These are phyloP conservation scores for Metschnikowia henanensis DNA, from an alignment of 805 yeast species.

Conservation along the genomic window DNA sequence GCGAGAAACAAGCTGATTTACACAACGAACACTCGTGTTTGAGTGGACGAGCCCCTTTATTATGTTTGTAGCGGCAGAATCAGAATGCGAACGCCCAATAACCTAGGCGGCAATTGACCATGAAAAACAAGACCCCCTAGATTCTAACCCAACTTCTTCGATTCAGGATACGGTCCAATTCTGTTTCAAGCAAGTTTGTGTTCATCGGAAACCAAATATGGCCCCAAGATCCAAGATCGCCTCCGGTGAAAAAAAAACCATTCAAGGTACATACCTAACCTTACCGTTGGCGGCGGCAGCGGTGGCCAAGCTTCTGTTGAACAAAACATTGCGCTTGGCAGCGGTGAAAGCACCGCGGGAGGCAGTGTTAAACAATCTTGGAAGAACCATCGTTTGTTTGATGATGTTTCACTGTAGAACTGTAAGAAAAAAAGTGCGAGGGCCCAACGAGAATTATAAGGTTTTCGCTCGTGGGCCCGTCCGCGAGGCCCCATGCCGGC, in stretches of 20 bases:
- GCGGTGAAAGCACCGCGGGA: slow-evolving; percentile 89
- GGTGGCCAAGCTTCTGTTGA: slow-evolving; percentile 76
- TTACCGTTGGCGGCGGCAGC: slow-evolving; percentile 78
- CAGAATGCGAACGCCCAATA: too few relatives aligned
- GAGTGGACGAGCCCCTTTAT: too few relatives aligned
- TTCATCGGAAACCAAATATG: too few relatives aligned
- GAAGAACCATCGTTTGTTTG: slow-evolving; percentile 51
- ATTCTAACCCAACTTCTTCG: too few relatives aligned
- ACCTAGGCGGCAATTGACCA: too few relatives aligned
- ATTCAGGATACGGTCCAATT: too few relatives aligned
- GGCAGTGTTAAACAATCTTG: slow-evolving; percentile 50
- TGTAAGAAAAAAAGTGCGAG: slow-evolving; percentile 16
- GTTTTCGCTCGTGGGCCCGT: slow-evolving; percentile 19
- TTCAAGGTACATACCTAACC: slow-evolving; percentile 70
- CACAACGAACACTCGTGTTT: too few relatives aligned
- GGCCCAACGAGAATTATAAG: slow-evolving; percentile 19
- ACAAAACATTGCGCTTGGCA: slow-evolving; percentile 78
- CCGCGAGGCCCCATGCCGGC: slow-evolving; percentile 22
- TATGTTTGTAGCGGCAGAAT: too few relatives aligned
- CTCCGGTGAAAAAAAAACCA: background rate
- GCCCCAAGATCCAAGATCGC: background rate
- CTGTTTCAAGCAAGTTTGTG: too few relatives aligned
- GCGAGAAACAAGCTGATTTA: too few relatives aligned
- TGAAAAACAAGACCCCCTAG: too few relatives aligned
- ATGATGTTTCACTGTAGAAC: slow-evolving; percentile 21